Percentiles rank a stretch among this genome's conserved stretches.
These are phyloP conservation scores for Camellia sinensis DNA, from an alignment of 148 eudicot species.

Conservation along the genomic window DNA sequence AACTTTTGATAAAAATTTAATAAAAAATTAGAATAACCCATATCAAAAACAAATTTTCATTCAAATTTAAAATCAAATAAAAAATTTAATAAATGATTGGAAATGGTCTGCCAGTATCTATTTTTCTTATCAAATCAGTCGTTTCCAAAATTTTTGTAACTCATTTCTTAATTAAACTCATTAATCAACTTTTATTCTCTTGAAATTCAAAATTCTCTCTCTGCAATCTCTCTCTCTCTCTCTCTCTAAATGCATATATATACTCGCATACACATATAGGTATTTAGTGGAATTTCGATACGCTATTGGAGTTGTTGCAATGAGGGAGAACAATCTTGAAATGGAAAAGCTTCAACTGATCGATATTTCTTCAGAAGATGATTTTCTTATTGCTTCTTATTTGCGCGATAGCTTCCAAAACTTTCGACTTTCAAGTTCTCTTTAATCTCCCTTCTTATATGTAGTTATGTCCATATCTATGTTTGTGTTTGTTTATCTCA, in stretches of 20 bases:
- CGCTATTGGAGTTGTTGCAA: not conserved
- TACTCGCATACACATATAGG: not conserved
- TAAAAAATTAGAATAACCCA: too few relatives aligned
- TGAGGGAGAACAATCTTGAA: conserved; percentile 7
- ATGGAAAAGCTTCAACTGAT: conserved; percentile 40
- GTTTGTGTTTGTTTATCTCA: not conserved
- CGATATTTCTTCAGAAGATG: conserved; percentile 52
- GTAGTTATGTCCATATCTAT: not conserved
- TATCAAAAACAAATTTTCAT: too few relatives aligned
- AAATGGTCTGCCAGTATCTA: too few relatives aligned
- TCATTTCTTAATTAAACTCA: not conserved
- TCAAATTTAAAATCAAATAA: too few relatives aligned
- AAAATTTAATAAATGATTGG: too few relatives aligned
- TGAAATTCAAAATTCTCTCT: not conserved
- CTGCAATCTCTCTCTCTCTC: not conserved
- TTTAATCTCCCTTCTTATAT: not conserved
- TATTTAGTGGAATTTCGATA: not conserved
- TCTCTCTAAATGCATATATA: not conserved
- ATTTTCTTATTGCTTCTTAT: conserved; percentile 45
- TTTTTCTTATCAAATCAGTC: not conserved
- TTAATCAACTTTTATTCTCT: not conserved
- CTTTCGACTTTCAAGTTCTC: conserved; percentile 47
- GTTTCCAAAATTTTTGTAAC: conserved; percentile 2
- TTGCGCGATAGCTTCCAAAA: conserved; percentile 30
- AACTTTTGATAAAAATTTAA: too few relatives aligned